Base-by-base conservation (phyloP, 2,329 filamentous ascomycete genomes). In the Thelonectria rubi region DNA sequence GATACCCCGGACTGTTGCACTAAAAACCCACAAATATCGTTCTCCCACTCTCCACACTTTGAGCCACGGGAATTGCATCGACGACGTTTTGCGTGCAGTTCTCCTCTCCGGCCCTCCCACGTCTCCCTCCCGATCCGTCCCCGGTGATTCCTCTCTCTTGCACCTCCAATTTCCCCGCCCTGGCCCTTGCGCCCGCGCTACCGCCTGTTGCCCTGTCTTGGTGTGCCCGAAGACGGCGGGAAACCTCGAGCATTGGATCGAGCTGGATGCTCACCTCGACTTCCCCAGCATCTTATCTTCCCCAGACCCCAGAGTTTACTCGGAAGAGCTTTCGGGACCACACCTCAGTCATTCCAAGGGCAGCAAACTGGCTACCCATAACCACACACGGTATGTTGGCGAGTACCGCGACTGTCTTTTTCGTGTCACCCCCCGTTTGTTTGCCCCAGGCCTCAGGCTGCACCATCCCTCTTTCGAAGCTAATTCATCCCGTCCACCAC, bases 151-250 rank as follows among this genome's bases (percentile, higher is more conserved):
- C 48, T 43, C 49, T 59, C 62, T 61, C 62, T 10, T 66, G 60
- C 64, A 65, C 69, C 69, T 71, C 69, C 69, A 71, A 71, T 71
- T 71, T 71, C 69, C 69, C 69, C 69, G 67, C 69, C 69, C 67
- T 70, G 69, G 69, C 65, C 69, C 66, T 71, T 70, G 65, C 69
- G 69, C 69, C 67, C 65, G 67, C 69, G 69, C 69, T 69, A 70
- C 66, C 52, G 52, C 43, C 62, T 52, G 58, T 62, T 58, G 42
- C 42, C 42, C 42, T 18, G 62, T 65, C 60, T 63, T 30, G 60
- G 64, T 57, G 62, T 37, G 17, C 42, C n/a, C 21, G 18, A 32
- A 62, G 65, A 58, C 50, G 48, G 53, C 52, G 62, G 52, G 46
- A 60, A 53, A 47, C 48, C 58, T 55, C 55, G 21, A 61, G 57